These are phyloP conservation scores for Triadica sebifera DNA, from an alignment of 345 rosid genomes.

Conservation along the genomic window DNA sequence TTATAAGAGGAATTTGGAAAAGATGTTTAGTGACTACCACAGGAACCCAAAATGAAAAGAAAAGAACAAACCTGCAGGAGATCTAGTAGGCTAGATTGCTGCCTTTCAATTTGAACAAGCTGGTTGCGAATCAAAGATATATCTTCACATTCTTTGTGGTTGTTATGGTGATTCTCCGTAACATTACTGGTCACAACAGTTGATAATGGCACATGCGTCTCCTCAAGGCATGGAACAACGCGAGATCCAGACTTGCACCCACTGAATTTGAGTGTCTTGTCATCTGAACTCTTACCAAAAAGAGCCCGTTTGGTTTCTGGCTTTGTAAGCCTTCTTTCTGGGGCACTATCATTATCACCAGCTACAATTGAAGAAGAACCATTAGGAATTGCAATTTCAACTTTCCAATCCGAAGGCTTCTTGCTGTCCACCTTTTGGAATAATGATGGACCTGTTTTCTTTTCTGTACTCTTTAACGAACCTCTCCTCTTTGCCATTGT, in stretches of 20 bases:
- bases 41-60: background rate
- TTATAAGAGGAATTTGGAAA: background rate
- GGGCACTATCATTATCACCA: slow-evolving; percentile 26
- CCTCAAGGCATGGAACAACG: slow-evolving; percentile 49
- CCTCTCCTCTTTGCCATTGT: slow-evolving; percentile 47
- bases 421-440: slow-evolving; percentile 38
- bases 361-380: slow-evolving; percentile 29
- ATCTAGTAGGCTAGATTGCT: slow-evolving; percentile 80
- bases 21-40: background rate
- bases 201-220: slow-evolving; percentile 24
- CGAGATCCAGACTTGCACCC: slow-evolving; percentile 59
- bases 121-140: slow-evolving; percentile 71
- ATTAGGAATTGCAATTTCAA: slow-evolving; percentile 39
- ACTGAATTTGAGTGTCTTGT: slow-evolving; percentile 47
- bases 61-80: slow-evolving; percentile 74
- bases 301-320: slow-evolving; percentile 46
- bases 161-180: slow-evolving; percentile 49
- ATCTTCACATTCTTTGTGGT: slow-evolving; percentile 72
- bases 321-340: slow-evolving; percentile 31
- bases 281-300: slow-evolving; percentile 47
- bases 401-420: slow-evolving; percentile 56
- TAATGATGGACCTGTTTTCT: slow-evolving; percentile 37
- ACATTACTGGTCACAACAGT: slow-evolving; percentile 37
- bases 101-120: slow-evolving; percentile 90
- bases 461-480: slow-evolving; percentile 44